Conservation (phyloP, 2,329 filamentous ascomycete species). For the Cercospora sp. region DNA sequence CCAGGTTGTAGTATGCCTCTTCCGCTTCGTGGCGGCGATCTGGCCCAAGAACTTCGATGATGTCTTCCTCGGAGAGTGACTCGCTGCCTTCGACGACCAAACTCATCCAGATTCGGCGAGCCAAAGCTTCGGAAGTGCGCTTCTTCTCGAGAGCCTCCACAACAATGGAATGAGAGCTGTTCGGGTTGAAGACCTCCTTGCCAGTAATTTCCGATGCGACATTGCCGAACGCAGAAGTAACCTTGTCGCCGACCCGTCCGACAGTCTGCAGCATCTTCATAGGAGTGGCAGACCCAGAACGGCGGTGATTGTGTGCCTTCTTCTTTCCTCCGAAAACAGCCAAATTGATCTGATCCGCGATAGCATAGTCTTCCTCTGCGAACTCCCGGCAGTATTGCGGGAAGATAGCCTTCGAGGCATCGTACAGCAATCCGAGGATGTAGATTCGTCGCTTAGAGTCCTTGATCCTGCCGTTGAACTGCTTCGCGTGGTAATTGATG, state of each 20-base stretch:
- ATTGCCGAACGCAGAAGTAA: constrained; percentile 90
- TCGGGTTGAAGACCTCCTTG: constrained; percentile 91
- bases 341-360: constrained; percentile 72
- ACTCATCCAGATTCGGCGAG: constrained; percentile 96
- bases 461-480: constrained; percentile 79
- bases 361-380: constrained; percentile 84
- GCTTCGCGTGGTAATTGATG: constrained; percentile 81
- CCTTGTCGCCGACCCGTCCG: constrained; percentile 84
- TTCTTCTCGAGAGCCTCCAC: constrained; percentile 84
- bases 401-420: constrained; percentile 84
- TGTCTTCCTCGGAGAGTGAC: constrained; percentile 74
- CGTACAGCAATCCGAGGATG: constrained; percentile 81
- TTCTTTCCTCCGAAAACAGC: constrained; percentile 57
- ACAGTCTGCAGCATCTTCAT: constrained; percentile 71
- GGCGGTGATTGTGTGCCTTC: constrained; percentile 44
- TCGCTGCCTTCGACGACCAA: constrained; percentile 91
- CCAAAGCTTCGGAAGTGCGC: constrained; percentile 82
- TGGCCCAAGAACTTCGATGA: constrained; percentile 81
- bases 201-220: constrained; percentile 93
- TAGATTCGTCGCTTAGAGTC: constrained; percentile 84
- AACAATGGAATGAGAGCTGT: constrained; percentile 85
- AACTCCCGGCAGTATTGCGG: constrained; percentile 93
- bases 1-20: constrained; percentile 78
- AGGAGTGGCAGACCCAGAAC: constrained; percentile 69
- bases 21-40: constrained; percentile 75